Evolutionary conservation across 805 yeast genomes (phyloP), one percentile per base, ranked within the genome.

Genomic region (Komagataella phaffii): DNA sequence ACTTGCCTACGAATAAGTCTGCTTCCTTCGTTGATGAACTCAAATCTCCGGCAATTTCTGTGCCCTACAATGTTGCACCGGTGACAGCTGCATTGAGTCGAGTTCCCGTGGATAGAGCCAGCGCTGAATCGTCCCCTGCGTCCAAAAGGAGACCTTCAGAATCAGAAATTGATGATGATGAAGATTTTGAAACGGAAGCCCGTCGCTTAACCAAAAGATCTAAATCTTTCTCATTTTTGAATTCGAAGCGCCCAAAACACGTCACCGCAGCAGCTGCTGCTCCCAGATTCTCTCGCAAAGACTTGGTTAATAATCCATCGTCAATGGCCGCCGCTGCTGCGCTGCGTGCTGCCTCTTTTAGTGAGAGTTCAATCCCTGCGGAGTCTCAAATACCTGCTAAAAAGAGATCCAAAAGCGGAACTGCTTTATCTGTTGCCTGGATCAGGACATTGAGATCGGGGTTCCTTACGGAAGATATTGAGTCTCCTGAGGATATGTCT

Each of bases 231-330:
- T 77, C 83, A 44, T 79, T 76, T 58, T 65, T 80, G 52, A 70
- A 75, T 48, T 67, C 71, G 54, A 80, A 81, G 63, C 77, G 75
- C 62, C 66, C 73, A 48, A 68, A 65, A 24, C 71, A 70, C 53
- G 62, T 83, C 47, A 84, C 91, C 12, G 88, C 88, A 17, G 91
- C 91, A 19, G 89, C 89, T 10, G 88, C 88, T 23, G 87, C 91
- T 40, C 93, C 93, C 53, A 72, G 91, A 59, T 77, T 84, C 8
- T 83, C 88, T n/a, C 77, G 79, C 56, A 71, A 77, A 40, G 75
- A 81, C 3, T 66, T 76, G 51, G 71, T 79, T 6, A 80, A 76
- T 54, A 70, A 80, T 44, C 81, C 85, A 8, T 73, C 73, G 53
- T 83, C 86, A 6, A 85, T 85, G 7, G 85, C 85, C 12, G 85